These are phyloP conservation scores for Lactarius pseudohatsudake DNA, from an alignment of 768 basidiomycete genomes.

Conservation along the genomic window DNA sequence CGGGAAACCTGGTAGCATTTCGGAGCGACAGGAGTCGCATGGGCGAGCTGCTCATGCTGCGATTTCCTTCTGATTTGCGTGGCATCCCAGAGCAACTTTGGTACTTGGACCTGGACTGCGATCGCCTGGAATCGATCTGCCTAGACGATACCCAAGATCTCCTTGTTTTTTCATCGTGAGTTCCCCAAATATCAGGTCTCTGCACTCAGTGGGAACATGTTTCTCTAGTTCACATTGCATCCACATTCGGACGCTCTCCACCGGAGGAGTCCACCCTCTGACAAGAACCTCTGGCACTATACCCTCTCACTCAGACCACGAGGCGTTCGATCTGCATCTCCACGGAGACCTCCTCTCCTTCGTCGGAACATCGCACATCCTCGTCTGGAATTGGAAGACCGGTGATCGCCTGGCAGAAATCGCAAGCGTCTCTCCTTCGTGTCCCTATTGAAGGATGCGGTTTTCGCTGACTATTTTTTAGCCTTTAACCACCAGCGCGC, in stretches of 20 bases:
- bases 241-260: slow-evolving; percentile 16
- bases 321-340: not conserved
- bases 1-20: slow-evolving; percentile 16
- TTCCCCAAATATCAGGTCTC: not conserved
- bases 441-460: not conserved
- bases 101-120: slow-evolving; percentile 2
- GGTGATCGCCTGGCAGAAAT: not conserved
- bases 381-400: slow-evolving; percentile 17
- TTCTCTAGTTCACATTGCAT: not conserved
- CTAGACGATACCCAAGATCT: slow-evolving; percentile 19
- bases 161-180: slow-evolving; percentile 8
- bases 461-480: not conserved
- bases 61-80: slow-evolving; percentile 15
- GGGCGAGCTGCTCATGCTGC: slow-evolving; percentile 5
- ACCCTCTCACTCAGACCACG: not conserved
- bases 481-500: not conserved
- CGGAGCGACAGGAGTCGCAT: not conserved
- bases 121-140: not conserved
- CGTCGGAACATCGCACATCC: not conserved
- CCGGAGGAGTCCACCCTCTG: slow-evolving; percentile 13
- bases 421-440: not conserved
- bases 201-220: not conserved
- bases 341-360: not conserved
- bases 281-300: slow-evolving; percentile 12
- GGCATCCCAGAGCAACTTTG: slow-evolving; percentile 9